phyloP scores from a whole-genome alignment of 139 green algal genomes.

The Haematococcus sp. region DNA sequence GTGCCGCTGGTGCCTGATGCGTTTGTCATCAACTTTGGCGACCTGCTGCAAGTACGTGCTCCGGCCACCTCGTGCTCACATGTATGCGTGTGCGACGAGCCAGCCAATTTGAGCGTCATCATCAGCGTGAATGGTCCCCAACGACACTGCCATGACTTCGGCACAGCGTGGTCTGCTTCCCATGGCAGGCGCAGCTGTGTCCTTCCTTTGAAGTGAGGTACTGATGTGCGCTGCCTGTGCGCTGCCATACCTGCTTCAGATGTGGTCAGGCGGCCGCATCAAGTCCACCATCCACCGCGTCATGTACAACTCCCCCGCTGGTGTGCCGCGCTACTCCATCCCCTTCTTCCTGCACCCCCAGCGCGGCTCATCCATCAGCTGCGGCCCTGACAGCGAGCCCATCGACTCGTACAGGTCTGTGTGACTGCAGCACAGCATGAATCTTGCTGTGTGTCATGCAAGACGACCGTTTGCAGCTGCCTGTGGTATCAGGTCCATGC shows the following conservation, averaged over 20 bases:
- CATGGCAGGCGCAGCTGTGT: too few relatives aligned
- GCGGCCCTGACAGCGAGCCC: not conserved
- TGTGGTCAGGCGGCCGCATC: conserved; percentile 2
- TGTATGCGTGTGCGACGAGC: not conserved
- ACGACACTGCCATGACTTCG: too few relatives aligned
- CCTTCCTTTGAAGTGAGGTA: too few relatives aligned
- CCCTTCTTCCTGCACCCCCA: conserved; percentile 10
- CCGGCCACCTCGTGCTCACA: not conserved
- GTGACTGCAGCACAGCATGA: not conserved
- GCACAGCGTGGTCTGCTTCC: too few relatives aligned
- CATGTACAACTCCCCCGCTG: not conserved
- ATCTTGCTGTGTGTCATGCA: too few relatives aligned
- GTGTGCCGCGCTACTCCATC: not conserved
- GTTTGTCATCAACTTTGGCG: conserved; percentile 18
- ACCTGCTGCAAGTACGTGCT: conserved; percentile 14
- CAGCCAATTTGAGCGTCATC: not conserved
- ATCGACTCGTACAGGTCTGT: conserved; percentile 7
- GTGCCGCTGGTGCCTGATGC: conserved; percentile 9
- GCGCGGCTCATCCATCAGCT: conserved; percentile 5
- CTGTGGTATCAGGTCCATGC: too few relatives aligned
- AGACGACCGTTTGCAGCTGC: too few relatives aligned
- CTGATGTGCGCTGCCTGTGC: too few relatives aligned
- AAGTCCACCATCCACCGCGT: conserved; percentile 17
- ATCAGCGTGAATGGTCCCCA: not conserved
- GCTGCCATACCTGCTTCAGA: not conserved